Percentiles rank a stretch among this genome's conserved stretches.
Conservation (phyloP, 2,329 filamentous ascomycete species). For the Claviceps cyperi region DNA sequence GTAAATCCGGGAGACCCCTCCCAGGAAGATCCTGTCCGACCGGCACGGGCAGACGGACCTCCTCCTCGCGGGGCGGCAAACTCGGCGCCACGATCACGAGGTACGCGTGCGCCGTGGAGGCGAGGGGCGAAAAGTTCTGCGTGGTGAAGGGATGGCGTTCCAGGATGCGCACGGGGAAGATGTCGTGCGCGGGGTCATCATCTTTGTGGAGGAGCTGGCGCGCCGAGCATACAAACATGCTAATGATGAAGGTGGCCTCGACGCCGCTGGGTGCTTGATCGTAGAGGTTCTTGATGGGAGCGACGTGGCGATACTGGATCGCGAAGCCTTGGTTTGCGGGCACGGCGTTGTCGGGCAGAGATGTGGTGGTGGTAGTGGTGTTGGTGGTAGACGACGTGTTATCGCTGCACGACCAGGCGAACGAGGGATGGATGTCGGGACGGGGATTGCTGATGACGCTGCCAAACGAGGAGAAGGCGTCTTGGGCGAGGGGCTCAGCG, state of each 20-base stretch:
- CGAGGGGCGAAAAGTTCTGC: slow-evolving; percentile 80
- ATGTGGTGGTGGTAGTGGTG: not conserved
- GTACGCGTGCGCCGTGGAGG: slow-evolving; percentile 40
- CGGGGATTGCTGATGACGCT: slow-evolving; percentile 66
- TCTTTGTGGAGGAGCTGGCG: slow-evolving; percentile 13
- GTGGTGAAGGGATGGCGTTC: slow-evolving; percentile 90
- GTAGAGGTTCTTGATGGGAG: slow-evolving; percentile 60
- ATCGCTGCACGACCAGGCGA: slow-evolving; percentile 25
- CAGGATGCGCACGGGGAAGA: slow-evolving; percentile 54
- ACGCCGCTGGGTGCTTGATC: slow-evolving; percentile 41
- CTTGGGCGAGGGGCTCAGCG: slow-evolving; percentile 51
- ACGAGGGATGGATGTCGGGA: slow-evolving; percentile 36
- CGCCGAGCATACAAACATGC: slow-evolving; percentile 68
- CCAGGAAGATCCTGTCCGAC: slow-evolving; percentile 33
- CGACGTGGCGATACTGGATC: slow-evolving; percentile 71
- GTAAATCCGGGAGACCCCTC: slow-evolving; percentile 57
- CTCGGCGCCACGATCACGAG: slow-evolving; percentile 83
- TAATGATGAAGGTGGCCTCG: slow-evolving; percentile 48
- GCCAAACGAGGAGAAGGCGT: slow-evolving; percentile 65
- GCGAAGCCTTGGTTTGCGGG: slow-evolving; percentile 77
- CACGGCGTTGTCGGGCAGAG: slow-evolving; percentile 28
- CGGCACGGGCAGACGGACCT: slow-evolving; percentile 16
- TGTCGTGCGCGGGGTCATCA: slow-evolving; percentile 5
- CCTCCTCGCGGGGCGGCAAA: slow-evolving; percentile 28
- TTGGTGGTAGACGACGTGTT: slow-evolving; percentile 17